Base-by-base conservation (phyloP, 352 stramenopile species). In the Peronospora farinosa region DNA sequence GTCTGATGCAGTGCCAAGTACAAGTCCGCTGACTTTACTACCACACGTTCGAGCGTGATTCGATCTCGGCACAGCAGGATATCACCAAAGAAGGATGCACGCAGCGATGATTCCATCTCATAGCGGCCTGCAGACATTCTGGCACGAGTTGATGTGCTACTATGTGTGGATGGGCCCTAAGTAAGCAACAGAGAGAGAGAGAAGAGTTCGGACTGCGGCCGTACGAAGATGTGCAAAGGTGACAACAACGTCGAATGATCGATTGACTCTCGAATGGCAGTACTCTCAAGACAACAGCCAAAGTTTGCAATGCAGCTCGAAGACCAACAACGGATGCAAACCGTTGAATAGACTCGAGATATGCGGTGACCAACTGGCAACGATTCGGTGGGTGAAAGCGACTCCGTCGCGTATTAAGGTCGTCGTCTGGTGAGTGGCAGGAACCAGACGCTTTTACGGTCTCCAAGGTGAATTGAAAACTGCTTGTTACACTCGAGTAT, bases 21-120 rank as follows among this genome's bases (percentile, higher is more conserved):
- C 40, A 89, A 51, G 47, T 87, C 74, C 28, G 86, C 70, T 9
- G 75, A 87, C 70, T 89, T 89, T 47, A 89, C 47, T 4, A 86
- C 66, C 40, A 89, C 75, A 33, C 72, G 57, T 35, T 86, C 67
- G 17, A 63, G 40, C 15, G 75, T 80, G 42, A 79, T 28, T 17
- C 57, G 65, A 61, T 89, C 78, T 21, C 62, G 48, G 28, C 75
- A 84, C 33, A 83, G 66, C 57, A 87, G 54, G 46, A 89, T 78
- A 54, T 87, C 74, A 32, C 78, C 78, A 43, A 85, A 89, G 62
- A 87, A 78, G 44, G 74, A 69, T 27, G 72, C 51, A 30, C 70
- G 69, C 35, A 89, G 60, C 50, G 60, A 51, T 47, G 47, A 38
- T 30, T 85, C 27, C 13, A 60, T 65, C 47, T 82, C 62, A 47